Percentiles rank a stretch among this genome's conserved stretches.
These are phyloP conservation scores for Aspergillus quadricinctus DNA, from an alignment of 2,329 filamentous ascomycete species.

Conservation along the genomic window DNA sequence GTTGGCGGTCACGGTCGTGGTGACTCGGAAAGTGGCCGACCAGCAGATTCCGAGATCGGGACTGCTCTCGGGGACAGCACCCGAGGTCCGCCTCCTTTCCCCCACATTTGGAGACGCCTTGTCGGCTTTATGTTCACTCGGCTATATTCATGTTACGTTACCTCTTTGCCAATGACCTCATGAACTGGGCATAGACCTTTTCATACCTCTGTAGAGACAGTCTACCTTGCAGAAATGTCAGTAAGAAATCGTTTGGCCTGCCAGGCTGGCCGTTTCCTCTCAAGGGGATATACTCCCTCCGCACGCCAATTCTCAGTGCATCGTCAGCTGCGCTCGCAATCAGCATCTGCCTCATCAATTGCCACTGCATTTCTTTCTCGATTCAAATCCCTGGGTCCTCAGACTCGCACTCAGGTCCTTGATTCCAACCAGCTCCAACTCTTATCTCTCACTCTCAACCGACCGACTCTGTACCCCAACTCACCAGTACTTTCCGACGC, in stretches of 20 bases:
- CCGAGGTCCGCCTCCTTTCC: background rate
- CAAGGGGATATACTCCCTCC: background rate
- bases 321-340: conserved; percentile 4
- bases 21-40: background rate
- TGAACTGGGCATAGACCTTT: background rate
- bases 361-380: conserved; percentile 40
- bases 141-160: background rate
- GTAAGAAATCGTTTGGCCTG: background rate
- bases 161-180: background rate
- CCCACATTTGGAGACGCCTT: background rate
- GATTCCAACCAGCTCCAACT: conserved; percentile 63
- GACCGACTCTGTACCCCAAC: conserved; percentile 40
- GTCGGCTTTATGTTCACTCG: background rate
- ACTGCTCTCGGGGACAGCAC: background rate
- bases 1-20: background rate
- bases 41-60: background rate
- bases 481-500: conserved; percentile 37
- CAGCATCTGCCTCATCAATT: conserved; percentile 29
- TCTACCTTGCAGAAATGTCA: background rate
- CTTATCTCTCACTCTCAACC: conserved; percentile 55
- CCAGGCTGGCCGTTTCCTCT: background rate
- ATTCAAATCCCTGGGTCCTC: conserved; percentile 40
- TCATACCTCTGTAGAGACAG: background rate
- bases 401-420: conserved; percentile 48
- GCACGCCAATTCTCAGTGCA: conserved; percentile 12